phyloP scores from a whole-genome alignment of 1,284 basidiomycete genomes.

The Ustilago lituana region DNA sequence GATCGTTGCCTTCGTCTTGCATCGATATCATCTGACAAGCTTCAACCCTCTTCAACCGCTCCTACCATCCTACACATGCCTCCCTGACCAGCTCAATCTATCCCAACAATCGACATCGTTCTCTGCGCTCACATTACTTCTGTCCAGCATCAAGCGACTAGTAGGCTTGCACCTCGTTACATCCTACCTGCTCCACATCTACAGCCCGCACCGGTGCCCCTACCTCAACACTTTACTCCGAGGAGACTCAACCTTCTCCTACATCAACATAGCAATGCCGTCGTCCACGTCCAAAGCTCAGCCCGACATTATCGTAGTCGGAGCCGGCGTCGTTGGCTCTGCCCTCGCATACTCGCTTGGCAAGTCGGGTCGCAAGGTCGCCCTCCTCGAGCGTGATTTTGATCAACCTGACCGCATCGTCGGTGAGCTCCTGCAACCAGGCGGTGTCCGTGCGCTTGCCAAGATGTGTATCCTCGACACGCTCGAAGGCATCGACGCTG shows the following conservation, averaged over 20 bases:
- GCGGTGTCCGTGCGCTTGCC: conserved; percentile 81
- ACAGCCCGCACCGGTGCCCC: not conserved
- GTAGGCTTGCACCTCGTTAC: conserved; percentile 13
- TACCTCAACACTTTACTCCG: no score
- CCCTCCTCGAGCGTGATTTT: conserved; percentile 74
- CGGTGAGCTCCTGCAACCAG: conserved; percentile 95
- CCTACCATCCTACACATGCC: not conserved
- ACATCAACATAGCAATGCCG: conserved; percentile 4
- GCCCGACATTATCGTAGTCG: conserved; percentile 61
- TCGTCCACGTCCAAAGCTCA: not conserved
- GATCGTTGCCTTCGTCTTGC: no score
- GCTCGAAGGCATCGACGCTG: conserved; percentile 86
- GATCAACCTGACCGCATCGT: conserved; percentile 95
- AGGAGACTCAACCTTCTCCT: not conserved
- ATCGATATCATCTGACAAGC: not conserved
- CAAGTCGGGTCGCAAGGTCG: conserved; percentile 70
- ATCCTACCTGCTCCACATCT: conserved; percentile 30
- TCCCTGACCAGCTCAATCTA: no score
- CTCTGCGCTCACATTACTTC: no score
- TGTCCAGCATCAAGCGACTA: conserved; percentile 13
- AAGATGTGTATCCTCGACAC: conserved; percentile 78
- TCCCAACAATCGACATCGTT: no score
- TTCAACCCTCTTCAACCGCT: no score
- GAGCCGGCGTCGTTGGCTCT: conserved; percentile 65
- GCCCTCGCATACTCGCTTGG: conserved; percentile 62